phyloP scores from a whole-genome alignment of 108 stramenopile species.

The Cyclotella atomus region DNA sequence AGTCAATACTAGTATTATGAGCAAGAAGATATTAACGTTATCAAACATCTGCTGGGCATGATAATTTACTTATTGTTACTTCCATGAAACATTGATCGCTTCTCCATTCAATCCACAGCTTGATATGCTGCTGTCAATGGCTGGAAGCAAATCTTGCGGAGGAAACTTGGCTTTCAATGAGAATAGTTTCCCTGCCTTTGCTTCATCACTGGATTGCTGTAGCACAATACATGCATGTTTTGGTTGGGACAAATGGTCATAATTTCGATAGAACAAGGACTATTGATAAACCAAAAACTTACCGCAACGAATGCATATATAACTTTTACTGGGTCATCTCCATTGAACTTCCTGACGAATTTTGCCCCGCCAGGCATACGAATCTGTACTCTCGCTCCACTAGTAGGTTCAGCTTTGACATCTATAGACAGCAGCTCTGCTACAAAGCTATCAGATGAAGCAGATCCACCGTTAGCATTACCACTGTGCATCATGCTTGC shows the following conservation, averaged over 20 bases:
- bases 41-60: too few species aligned
- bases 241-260: background rate
- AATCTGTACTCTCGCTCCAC: slow-evolving; percentile 70
- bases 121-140: slow-evolving; percentile 68
- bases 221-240: background rate
- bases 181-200: slow-evolving; percentile 66
- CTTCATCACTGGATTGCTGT: slow-evolving; percentile 56
- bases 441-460: background rate
- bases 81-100: slow-evolving; percentile 77
- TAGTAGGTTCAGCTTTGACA: slow-evolving; percentile 55
- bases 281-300: background rate
- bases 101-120: slow-evolving; percentile 68
- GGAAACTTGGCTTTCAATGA: slow-evolving; percentile 85
- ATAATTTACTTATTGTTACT: slow-evolving; percentile 18
- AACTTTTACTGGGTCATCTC: slow-evolving; percentile 50
- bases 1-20: too few species aligned
- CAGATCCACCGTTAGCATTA: background rate
- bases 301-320: slow-evolving; percentile 64
- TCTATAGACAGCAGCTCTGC: slow-evolving; percentile 43
- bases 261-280: background rate
- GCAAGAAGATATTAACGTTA: too few species aligned
- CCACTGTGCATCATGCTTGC: slow-evolving; percentile 52
- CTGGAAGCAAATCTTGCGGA: slow-evolving; percentile 71
- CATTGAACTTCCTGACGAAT: slow-evolving; percentile 60
- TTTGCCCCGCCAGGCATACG: slow-evolving; percentile 68